These are phyloP conservation scores for Trichoderma endophyticum DNA, from an alignment of 2,329 filamentous ascomycete species.

Conservation along the genomic window DNA sequence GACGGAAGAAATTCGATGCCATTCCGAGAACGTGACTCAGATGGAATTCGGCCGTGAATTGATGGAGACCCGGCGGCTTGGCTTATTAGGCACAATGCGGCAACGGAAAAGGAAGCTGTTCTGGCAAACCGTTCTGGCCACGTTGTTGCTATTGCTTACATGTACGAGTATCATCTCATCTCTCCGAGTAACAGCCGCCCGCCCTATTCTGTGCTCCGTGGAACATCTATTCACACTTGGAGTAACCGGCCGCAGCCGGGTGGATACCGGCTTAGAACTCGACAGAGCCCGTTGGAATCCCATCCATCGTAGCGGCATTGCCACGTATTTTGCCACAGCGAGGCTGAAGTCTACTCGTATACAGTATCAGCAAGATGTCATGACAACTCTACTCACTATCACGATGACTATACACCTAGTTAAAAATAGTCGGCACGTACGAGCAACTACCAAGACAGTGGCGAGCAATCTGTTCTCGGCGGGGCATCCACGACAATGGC, in stretches of 20 bases:
- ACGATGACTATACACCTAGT: background rate
- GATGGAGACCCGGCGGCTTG: background rate
- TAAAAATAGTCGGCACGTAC: background rate
- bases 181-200: background rate
- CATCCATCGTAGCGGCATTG: background rate
- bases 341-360: background rate
- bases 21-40: constrained; percentile 17
- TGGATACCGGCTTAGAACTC: background rate
- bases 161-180: background rate
- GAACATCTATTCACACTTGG: background rate
- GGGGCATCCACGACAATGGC: background rate
- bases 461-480: background rate
- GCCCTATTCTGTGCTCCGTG: background rate
- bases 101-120: background rate
- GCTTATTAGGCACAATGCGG: background rate
- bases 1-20: constrained; percentile 5
- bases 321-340: background rate
- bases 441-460: background rate
- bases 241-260: background rate
- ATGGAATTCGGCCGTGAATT: background rate
- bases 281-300: background rate
- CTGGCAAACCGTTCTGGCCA: background rate
- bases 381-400: background rate
- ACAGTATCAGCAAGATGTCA: background rate
- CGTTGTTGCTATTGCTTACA: background rate